Conservation (phyloP, 2,329 filamentous ascomycete species). For the Emericellopsis cladophorae region DNA sequence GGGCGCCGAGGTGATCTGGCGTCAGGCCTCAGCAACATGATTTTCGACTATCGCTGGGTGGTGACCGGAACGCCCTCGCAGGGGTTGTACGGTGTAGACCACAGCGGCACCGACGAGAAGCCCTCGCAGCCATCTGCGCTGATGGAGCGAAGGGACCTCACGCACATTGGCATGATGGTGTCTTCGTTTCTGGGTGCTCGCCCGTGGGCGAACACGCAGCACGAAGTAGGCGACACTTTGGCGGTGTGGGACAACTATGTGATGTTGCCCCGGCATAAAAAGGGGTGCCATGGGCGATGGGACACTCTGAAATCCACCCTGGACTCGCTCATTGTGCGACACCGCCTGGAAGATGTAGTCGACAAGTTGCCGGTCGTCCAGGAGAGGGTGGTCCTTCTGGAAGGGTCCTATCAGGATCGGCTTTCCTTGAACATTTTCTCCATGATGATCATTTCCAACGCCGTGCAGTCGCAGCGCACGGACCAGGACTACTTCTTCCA, state of each 20-base stretch:
- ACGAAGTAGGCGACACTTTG: slow-evolving; percentile 38
- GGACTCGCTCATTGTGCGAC: slow-evolving; percentile 72
- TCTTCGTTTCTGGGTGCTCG: slow-evolving; percentile 61
- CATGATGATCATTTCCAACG: slow-evolving; percentile 73
- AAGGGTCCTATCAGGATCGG: slow-evolving; percentile 77
- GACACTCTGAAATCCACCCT: slow-evolving; percentile 56
- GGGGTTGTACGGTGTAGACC: slow-evolving; percentile 56
- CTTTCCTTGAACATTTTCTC: slow-evolving; percentile 75
- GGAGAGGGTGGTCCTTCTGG: slow-evolving; percentile 59
- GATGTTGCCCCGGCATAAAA: slow-evolving; percentile 39
- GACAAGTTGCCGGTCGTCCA: slow-evolving; percentile 57
- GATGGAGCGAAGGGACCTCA: slow-evolving; percentile 49
- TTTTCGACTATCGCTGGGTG: slow-evolving; percentile 68
- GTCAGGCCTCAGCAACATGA: slow-evolving; percentile 36
- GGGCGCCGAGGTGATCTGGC: slow-evolving; percentile 43
- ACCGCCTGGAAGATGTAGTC: slow-evolving; percentile 59
- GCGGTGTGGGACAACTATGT: slow-evolving; percentile 67
- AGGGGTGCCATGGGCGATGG: slow-evolving; percentile 40
- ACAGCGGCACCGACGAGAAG: neutral
- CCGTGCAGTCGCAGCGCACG: slow-evolving; percentile 73
- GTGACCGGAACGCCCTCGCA: slow-evolving; percentile 83
- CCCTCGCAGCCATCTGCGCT: neutral
- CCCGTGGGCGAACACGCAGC: slow-evolving; percentile 59
- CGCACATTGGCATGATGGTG: slow-evolving; percentile 53
- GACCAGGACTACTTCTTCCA: slow-evolving; percentile 88